Evolutionary conservation across 2,329 filamentous ascomycete genomes (phyloP), one percentile per base, ranked within the genome.

Genomic region (Pseudopyricularia javanii): DNA sequence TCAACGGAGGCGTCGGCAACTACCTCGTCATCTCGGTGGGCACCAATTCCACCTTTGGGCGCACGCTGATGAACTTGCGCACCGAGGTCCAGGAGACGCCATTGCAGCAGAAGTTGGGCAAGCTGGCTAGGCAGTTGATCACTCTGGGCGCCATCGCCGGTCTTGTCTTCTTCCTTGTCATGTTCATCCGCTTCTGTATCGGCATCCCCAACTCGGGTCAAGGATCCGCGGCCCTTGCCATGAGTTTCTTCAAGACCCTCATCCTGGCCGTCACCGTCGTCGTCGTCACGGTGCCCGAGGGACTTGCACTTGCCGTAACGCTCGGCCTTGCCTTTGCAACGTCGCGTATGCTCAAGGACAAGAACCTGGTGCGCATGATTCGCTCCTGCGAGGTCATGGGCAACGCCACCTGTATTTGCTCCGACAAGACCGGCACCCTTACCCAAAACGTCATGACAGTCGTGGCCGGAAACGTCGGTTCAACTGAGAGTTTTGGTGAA

Each of bases 111-210:
- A 80, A 78, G 63, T 70, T 81, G 6, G 72, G 65, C 28, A 60
- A 60, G 14, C 63, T 75, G 15, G 70, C 73, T 14, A 64, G 68
- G 52, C 64, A 63, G 22, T 73, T 75, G 28, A 69, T 70, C 1
- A 70, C 71, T 57, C 63, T 73, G 22, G 78, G 76, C 32, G 80
- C 84, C 59, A 79, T 80, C 53, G 83, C 87, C 34, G 86, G 86
- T 45, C 66, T 86, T n/a, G 67, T 91, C 8, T 74, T 91, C 20
- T 91, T 93, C 63, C 69, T 89, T 51, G 83, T 89, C 26, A 73
- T 91, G 12, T 80, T 91, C 61, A 87, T 91, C 70, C 83, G 88
- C 61, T 91, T 90, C 63, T 70, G 88, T 24, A 83, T 78, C 35
- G 66, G 75, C n/a, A 73, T 91, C 7, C 75, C 76, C 5, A 61